Base-by-base conservation (phyloP, 2,329 filamentous ascomycete species). In the Cadophora gregata region DNA sequence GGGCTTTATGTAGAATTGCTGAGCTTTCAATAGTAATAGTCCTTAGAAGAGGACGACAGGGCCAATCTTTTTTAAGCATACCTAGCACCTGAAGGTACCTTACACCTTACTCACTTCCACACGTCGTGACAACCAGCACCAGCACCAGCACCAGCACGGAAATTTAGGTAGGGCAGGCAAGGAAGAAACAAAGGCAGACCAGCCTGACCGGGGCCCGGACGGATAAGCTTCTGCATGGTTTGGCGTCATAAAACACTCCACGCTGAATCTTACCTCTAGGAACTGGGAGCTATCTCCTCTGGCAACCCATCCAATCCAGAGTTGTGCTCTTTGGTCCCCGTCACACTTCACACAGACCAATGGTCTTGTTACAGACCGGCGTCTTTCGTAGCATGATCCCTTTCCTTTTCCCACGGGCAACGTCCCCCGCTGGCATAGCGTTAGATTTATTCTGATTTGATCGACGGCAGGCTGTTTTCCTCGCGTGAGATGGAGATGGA, bases 1-100 rank as follows among this genome's bases (percentile, higher is more conserved):
- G 61, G 65, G 66, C 69, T 67, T 71, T 71, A 70, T 68, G 66
- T 69, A 67, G 61, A 70, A 72, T 72, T 71, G 72, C 72, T 69
- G 72, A 71, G 71, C 69, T 62, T 36, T 65, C 58, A 66, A 62
- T 55, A 70, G 58, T 42, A 53, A 64, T 65, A 64, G 61, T 67
- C 64, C 65, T 69, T 63, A 66, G 62, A 25, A 58, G 21, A 24
- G 55, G 55, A 53, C 48, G 68, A 63, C 64, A 69, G 66, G 68
- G 65, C 69, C 69, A 71, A 55, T 72, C 69, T 67, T 67, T 65
- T 66, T 69, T 72, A 69, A 72, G 21, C 31, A 58, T 68, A 71
- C 70, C 42, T 45, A n/a, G n/a, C 42, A 45, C 42, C n/a, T n/a
- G n/a, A n/a, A n/a, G n/a, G n/a, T n/a, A 45, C 42, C 42, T 47